A percentile compares a stretch with the other conserved stretches of the same genome.
Evolutionary conservation across 2,329 filamentous ascomycete genomes (phyloP).

Genomic region (Neopestalotiopsis rosae): DNA sequence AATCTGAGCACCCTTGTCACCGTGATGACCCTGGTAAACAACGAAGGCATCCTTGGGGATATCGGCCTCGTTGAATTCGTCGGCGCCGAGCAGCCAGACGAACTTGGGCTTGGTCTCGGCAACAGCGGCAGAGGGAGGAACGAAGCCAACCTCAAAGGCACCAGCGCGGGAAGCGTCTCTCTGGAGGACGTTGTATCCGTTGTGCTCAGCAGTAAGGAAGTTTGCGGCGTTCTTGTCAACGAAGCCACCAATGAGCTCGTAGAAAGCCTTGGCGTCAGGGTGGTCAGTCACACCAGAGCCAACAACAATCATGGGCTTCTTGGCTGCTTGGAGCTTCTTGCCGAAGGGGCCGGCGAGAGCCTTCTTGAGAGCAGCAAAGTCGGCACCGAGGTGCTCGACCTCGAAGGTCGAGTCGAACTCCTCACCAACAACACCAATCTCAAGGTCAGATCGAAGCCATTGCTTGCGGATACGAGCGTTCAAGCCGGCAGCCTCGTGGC

Average conservation of each 20-base stretch:
- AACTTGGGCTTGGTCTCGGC: slow-evolving; percentile 91
- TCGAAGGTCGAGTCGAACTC: slow-evolving; percentile 94
- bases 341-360: slow-evolving; percentile 87
- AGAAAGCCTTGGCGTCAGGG: slow-evolving; percentile 87
- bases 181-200: slow-evolving; percentile 96
- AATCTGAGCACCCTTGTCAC: slow-evolving; percentile 89
- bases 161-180: slow-evolving; percentile 89
- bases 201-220: slow-evolving; percentile 91
- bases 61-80: slow-evolving; percentile 84
- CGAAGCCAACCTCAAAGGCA: slow-evolving; percentile 96
- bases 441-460: slow-evolving; percentile 93
- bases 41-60: slow-evolving; percentile 97
- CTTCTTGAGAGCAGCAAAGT: slow-evolving; percentile 81
- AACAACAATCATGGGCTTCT: slow-evolving; percentile 96
- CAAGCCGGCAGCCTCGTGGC: slow-evolving; percentile 92
- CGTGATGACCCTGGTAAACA: slow-evolving; percentile 97
- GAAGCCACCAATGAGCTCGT: slow-evolving; percentile 87
- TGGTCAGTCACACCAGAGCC: slow-evolving; percentile 93
- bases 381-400: slow-evolving; percentile 85
- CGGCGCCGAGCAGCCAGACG: slow-evolving; percentile 93
- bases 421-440: slow-evolving; percentile 91
- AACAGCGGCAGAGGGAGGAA: slow-evolving; percentile 80
- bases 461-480: slow-evolving; percentile 98
- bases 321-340: slow-evolving; percentile 86
- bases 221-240: slow-evolving; percentile 91